Evolutionary conservation across 2,329 filamentous ascomycete species (phyloP).

Genomic region (Samsoniella hepiali): DNA sequence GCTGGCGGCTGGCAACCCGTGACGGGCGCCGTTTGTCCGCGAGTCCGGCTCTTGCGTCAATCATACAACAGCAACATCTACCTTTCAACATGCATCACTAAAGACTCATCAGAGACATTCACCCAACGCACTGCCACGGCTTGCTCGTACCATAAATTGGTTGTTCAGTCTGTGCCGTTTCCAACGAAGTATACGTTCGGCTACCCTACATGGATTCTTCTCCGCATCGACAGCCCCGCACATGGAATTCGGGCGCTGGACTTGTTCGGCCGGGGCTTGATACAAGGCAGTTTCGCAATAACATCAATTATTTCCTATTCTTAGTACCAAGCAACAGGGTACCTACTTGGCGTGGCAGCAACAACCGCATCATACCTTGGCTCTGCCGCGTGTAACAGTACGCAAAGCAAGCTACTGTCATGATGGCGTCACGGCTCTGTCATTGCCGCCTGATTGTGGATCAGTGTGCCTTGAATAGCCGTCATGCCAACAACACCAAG

Average conservation of each 20-base stretch:
- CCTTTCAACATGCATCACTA: background rate
- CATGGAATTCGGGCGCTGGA: too few species aligned
- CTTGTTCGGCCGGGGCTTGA: too few species aligned
- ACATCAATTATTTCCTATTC: too few species aligned
- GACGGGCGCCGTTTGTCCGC: background rate
- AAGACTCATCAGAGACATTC: background rate
- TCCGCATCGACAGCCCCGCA: too few species aligned
- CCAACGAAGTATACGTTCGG: too few species aligned
- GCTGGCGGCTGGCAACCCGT: background rate
- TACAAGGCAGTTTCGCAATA: too few species aligned
- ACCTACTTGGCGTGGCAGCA: background rate
- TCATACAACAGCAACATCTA: background rate
- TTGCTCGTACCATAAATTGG: too few species aligned
- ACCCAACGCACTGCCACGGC: too few species aligned
- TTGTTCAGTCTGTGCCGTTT: background rate
- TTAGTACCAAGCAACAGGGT: too few species aligned
- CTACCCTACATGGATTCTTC: too few species aligned
- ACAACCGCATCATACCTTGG: background rate
- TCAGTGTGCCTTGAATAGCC: background rate
- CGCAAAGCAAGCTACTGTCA: background rate
- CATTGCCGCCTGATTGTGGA: background rate
- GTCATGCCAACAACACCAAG: background rate
- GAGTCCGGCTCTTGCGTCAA: too few species aligned
- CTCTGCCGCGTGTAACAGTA: background rate
- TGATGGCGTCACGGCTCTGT: background rate